Evolutionary conservation across 2,329 filamentous ascomycete species (phyloP), one percentile per base, ranked within the genome.

Genomic region (Alternaria rosae): DNA sequence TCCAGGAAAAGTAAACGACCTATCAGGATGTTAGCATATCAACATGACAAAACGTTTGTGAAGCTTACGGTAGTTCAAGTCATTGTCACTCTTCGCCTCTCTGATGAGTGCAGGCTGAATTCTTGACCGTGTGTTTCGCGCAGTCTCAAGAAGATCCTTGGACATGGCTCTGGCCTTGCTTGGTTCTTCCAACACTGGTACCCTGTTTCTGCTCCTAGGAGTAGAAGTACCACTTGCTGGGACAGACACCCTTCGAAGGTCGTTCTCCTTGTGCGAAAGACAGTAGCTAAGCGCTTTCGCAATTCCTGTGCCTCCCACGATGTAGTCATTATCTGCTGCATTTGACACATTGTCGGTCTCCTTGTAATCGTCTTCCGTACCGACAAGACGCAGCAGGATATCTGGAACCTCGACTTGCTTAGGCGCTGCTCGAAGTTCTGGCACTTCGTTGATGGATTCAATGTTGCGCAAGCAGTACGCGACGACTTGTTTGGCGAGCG

Each of bases 231-330:
- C 86, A 73, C 86, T 87, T 1, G 78, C 75, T n/a, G 82, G 76
- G 38, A 55, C 77, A 72, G 66, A 78, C 12, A 69, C 66, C 64
- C 78, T 72, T 32, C 79, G 77, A 41, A 85, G 77, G 65, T 87
- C 82, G 28, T 87, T 87, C 57, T 91, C 89, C 62, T 92, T 88
- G 75, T 97, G 96, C 70, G 93, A 90, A 52, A 99, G 83, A 73
- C 94, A 97, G 72, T 96, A 96, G 56, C 92, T 90, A 47, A 99
- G 84, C 5, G 95, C 95, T 81, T 97, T 97, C 51, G 97, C 94
- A 2, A 99, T 93, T 25, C 94, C 95, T 1, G 93, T 97, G 15
- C 94, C 94, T 20, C 94, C 94, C 72, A 98, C 95, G 45, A 98
- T 93, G 79, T 98, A 98, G 78, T 97, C 93, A 61, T 97, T 91